Conservation (phyloP, 2,329 filamentous ascomycete genomes). For the Pestalotiopsis sp. region DNA sequence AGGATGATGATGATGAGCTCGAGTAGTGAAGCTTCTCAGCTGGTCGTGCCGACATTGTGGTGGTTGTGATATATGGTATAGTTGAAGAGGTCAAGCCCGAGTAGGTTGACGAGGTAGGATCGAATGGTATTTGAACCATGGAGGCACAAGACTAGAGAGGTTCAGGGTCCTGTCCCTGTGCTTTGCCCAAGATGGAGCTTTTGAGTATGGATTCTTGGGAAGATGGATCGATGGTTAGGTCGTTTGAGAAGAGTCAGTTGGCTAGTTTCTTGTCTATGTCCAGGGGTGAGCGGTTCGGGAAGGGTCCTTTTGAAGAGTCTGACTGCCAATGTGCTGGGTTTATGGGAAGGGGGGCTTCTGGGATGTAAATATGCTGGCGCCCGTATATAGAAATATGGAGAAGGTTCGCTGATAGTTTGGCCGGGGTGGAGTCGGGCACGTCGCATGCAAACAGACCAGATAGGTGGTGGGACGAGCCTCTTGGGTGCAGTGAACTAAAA, state of each 20-base stretch:
- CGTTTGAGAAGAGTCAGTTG: neutral
- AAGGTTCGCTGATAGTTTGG: neutral
- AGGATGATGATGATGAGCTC: constrained; percentile 34
- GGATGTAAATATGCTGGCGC: neutral
- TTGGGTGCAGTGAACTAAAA: neutral
- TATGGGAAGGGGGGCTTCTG: neutral
- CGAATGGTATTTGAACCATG: neutral
- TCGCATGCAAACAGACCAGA: constrained; percentile 3
- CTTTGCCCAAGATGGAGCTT: neutral
- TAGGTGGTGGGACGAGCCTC: neutral
- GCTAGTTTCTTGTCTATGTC: neutral
- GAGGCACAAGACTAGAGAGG: neutral
- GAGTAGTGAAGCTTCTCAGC: constrained; percentile 36
- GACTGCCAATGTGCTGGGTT: neutral
- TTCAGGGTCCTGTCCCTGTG: neutral
- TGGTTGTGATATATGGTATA: neutral
- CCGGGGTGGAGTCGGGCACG: constrained; percentile 6
- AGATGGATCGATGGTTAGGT: neutral
- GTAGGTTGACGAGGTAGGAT: neutral
- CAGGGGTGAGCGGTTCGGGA: constrained; percentile 3
- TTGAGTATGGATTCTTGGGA: neutral
- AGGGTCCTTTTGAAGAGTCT: constrained; percentile 12
- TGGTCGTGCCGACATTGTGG: constrained; percentile 35
- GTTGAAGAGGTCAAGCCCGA: neutral
- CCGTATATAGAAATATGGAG: constrained; percentile 15